Percentiles rank a stretch among this genome's conserved stretches.
Conservation (phyloP, 345 rosid genomes). For the Gynandropsis gynandra region DNA sequence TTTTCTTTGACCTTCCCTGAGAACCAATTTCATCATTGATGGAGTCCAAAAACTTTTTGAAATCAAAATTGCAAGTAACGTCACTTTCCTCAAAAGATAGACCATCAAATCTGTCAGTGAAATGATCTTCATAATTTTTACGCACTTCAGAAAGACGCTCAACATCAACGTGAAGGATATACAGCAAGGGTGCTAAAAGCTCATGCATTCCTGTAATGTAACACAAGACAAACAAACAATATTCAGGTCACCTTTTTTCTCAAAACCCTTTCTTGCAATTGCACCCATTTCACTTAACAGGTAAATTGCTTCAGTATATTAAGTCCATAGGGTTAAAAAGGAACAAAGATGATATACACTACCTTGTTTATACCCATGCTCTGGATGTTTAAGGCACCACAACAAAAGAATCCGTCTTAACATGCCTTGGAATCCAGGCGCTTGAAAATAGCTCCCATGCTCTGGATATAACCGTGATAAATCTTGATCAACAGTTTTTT, state of each 20-base stretch:
- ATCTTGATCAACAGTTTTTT: constrained; percentile 83
- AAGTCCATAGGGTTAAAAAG: neutral
- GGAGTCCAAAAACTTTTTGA: constrained; percentile 50
- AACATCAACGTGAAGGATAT: constrained; percentile 70
- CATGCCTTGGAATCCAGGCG: constrained; percentile 84
- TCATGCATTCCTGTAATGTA: constrained; percentile 74
- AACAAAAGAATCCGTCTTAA: constrained; percentile 65
- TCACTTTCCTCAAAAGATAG: constrained; percentile 60
- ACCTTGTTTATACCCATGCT: constrained; percentile 83
- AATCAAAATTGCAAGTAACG: constrained; percentile 53
- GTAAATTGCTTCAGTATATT: neutral
- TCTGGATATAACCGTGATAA: constrained; percentile 82
- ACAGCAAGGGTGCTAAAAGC: constrained; percentile 79
- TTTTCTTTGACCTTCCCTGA: constrained; percentile 38
- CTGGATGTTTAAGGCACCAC: constrained; percentile 86
- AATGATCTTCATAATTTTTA: constrained; percentile 58
- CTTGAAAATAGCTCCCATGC: constrained; percentile 77
- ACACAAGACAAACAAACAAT: neutral
- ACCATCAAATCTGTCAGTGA: constrained; percentile 72
- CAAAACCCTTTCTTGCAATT: neutral
- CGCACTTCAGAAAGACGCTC: constrained; percentile 62
- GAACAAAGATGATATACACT: neutral
- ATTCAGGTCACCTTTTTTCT: neutral
- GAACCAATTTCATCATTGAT: constrained; percentile 42
- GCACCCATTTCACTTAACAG: neutral